These are phyloP conservation scores for Pichia inconspicua DNA, from an alignment of 1,139 yeast species.

Conservation along the genomic window DNA sequence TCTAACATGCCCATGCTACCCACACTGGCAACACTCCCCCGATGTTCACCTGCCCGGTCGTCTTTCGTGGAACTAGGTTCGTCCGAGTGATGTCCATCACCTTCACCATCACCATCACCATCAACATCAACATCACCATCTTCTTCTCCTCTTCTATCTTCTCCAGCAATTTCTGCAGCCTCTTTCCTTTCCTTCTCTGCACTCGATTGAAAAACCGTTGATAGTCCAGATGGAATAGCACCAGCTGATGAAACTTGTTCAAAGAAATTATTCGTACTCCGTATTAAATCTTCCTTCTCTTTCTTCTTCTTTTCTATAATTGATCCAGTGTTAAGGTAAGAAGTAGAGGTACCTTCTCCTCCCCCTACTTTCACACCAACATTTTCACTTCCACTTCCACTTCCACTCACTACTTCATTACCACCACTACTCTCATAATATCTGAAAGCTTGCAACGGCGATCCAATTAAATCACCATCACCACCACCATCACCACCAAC, in stretches of 20 bases:
- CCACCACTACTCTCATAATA: too few relatives aligned
- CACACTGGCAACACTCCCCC: conserved; percentile 7
- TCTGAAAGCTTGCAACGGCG: too few relatives aligned
- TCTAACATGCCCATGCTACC: conserved; percentile 12
- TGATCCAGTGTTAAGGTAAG: too few relatives aligned
- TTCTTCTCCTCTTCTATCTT: too few relatives aligned
- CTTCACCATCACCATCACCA: too few relatives aligned
- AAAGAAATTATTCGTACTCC: conserved; percentile 14
- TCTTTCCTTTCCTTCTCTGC: conserved; percentile 9
- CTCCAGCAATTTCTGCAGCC: neutral
- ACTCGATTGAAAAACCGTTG: conserved; percentile 24
- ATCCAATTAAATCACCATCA: neutral
- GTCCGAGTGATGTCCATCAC: too few relatives aligned
- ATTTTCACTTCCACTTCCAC: too few relatives aligned
- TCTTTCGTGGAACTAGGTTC: neutral
- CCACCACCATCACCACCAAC: neutral
- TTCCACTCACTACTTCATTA: too few relatives aligned
- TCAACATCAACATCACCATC: neutral
- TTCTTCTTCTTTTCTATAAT: neutral
- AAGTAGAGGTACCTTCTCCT: too few relatives aligned
- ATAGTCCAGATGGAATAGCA: conserved; percentile 27
- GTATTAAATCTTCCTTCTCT: conserved; percentile 2
- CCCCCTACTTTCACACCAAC: too few relatives aligned
- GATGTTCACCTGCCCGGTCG: neutral
- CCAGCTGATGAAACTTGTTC: conserved; percentile 12